Evolutionary conservation across 148 eudicot species (phyloP).

Genomic region (Silene conica): DNA sequence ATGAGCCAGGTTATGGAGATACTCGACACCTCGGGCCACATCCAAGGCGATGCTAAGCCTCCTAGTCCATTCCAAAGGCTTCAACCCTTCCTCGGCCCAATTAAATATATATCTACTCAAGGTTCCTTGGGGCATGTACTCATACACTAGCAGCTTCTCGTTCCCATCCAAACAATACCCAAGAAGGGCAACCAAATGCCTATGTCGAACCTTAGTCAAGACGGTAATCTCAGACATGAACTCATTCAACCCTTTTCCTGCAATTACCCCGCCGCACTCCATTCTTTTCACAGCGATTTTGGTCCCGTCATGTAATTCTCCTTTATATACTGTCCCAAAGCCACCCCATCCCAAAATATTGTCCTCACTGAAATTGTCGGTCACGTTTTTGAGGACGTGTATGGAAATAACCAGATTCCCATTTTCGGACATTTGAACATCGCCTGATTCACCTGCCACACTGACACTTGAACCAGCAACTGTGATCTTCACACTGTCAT

Average conservation of each 20-base stretch:
- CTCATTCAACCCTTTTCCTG: conserved; percentile 69
- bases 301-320: conserved; percentile 34
- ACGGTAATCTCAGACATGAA: conserved; percentile 85
- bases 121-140: conserved; percentile 96
- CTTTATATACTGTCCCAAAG: conserved; percentile 34
- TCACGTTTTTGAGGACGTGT: conserved; percentile 34
- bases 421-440: conserved; percentile 82
- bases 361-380: conserved; percentile 28
- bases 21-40: conserved; percentile 91
- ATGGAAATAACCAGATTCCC: conserved; percentile 35
- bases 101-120: conserved; percentile 69
- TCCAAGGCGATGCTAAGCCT: conserved; percentile 75
- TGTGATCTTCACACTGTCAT: conserved; percentile 76
- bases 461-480: conserved; percentile 89
- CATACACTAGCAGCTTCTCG: conserved; percentile 80
- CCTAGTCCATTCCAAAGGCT: conserved; percentile 77
- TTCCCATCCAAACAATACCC: conserved; percentile 92
- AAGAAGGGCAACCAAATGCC: conserved; percentile 85
- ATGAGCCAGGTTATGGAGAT: conserved; percentile 79
- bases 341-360: conserved; percentile 35
- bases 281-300: conserved; percentile 40
- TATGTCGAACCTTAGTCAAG: conserved; percentile 77
- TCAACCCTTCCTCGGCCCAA: conserved; percentile 75
- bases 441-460: conserved; percentile 56
- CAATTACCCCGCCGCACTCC: conserved; percentile 64